Base-by-base conservation (phyloP, 768 basidiomycete species). In the Pleurotus giganteus region DNA sequence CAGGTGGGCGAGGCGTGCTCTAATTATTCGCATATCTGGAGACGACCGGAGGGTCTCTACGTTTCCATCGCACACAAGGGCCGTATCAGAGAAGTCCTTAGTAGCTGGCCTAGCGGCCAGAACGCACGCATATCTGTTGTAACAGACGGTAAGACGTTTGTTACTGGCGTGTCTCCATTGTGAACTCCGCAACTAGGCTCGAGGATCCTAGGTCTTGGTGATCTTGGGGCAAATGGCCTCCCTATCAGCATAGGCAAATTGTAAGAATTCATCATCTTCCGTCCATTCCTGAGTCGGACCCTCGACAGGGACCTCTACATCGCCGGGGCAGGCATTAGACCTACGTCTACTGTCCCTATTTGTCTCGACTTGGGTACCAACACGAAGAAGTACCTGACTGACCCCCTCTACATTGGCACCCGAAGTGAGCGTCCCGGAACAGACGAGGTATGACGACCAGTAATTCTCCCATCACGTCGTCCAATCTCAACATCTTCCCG, bases 281-380 rank as follows among this genome's bases (percentile, higher is more conserved):
- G 12, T 1, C 17, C 55, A 47, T 44, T 19, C 47, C 32, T 55
- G 17, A 47, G 43, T 54, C 19, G 17, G 31, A 46, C n/a, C 9
- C 27, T n/a, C 21, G 32, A 49, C 54, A 83, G 82, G 54, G 82
- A 83, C 57, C 72, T 90, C 19, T 90, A 90, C 64, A 75, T 89
- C 55, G 87, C 82, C 4, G 86, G 83, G 12, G 88, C 86, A 15
- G 88, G 88, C 19, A 81, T 83, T 55, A 77, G 75, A 53, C 80
- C 84, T 9, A 63, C 63, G 21, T 79, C 75, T 12, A 80, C 80
- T 11, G 68, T 89, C 13, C 87, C 87, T 11, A 84, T 88, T 52
- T 83, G 83, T 57, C 74, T 86, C 50, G 89, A 91, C 69, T 76
- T 91, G 37, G 89, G 89, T 17, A 91, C 89, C 9, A 88, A 91